Percentiles rank a stretch among this genome's conserved stretches.
Evolutionary conservation across 2,329 filamentous ascomycete species (phyloP).

Genomic region (Penicillium concentricum): DNA sequence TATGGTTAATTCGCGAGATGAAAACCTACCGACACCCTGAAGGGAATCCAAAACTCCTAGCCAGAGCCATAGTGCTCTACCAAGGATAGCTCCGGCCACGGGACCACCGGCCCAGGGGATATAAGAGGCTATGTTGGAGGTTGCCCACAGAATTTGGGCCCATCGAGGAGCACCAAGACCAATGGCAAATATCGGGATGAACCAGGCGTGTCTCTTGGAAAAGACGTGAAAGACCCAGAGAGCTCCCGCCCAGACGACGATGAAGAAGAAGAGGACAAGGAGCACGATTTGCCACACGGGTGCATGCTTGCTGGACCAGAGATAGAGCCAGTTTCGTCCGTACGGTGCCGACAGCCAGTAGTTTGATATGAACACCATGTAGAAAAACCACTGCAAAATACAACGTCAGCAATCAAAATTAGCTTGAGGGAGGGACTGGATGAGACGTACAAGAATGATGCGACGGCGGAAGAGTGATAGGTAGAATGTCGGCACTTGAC

Average conservation of each 20-base stretch:
- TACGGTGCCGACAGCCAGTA: slow-evolving; percentile 66
- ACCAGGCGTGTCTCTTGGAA: slow-evolving; percentile 62
- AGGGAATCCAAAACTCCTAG: slow-evolving; percentile 64
- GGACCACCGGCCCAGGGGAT: slow-evolving; percentile 59
- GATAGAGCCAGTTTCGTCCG: slow-evolving; percentile 64
- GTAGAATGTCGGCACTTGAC: slow-evolving; percentile 65
- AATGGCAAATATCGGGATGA: slow-evolving; percentile 67
- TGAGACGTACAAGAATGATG: slow-evolving; percentile 40
- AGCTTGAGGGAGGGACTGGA: slow-evolving; percentile 31
- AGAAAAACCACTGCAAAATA: slow-evolving; percentile 53
- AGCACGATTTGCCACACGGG: slow-evolving; percentile 57
- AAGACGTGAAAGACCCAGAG: slow-evolving; percentile 53
- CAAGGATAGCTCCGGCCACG: slow-evolving; percentile 55
- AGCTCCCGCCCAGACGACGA: slow-evolving; percentile 55
- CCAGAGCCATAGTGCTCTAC: slow-evolving; percentile 64
- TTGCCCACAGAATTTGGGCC: slow-evolving; percentile 67
- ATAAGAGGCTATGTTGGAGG: slow-evolving; percentile 59
- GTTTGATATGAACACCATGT: slow-evolving; percentile 63
- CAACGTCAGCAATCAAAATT: not conserved
- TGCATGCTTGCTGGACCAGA: slow-evolving; percentile 58
- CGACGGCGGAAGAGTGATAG: slow-evolving; percentile 58
- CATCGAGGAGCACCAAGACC: slow-evolving; percentile 64
- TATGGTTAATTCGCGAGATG: not conserved
- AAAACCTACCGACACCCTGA: slow-evolving; percentile 54
- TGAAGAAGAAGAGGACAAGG: slow-evolving; percentile 49